Conservation (phyloP, 768 basidiomycete genomes). For the Dendrothele bispora region DNA sequence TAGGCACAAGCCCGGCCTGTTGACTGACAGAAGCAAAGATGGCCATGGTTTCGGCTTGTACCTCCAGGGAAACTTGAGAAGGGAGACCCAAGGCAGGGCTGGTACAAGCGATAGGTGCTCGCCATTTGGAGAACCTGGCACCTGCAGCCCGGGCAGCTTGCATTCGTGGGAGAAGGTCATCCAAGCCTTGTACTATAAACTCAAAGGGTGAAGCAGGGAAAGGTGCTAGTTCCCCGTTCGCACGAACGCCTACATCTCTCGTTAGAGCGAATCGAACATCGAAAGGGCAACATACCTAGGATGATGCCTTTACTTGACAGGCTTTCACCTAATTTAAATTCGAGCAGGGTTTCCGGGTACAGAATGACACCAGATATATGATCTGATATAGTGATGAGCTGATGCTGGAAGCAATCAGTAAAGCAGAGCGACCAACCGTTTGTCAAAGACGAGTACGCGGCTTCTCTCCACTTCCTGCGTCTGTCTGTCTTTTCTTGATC, state of each 20-base stretch:
- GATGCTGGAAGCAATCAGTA: not conserved
- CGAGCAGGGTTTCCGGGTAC: slow-evolving; percentile 46
- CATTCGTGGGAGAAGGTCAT: slow-evolving; percentile 40
- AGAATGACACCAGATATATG: slow-evolving; percentile 54
- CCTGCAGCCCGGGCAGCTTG: slow-evolving; percentile 43
- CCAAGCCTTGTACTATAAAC: slow-evolving; percentile 50
- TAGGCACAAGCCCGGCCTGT: slow-evolving; percentile 50
- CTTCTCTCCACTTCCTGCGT: slow-evolving; percentile 43
- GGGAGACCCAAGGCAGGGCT: slow-evolving; percentile 34
- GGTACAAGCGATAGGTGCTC: slow-evolving; percentile 48
- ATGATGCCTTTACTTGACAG: slow-evolving; percentile 46
- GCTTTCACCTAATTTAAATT: slow-evolving; percentile 47
- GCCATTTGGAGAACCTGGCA: slow-evolving; percentile 53
- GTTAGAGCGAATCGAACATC: too few relatives aligned
- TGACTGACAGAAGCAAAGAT: slow-evolving; percentile 52
- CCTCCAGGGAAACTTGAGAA: slow-evolving; percentile 39
- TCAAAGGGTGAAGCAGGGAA: slow-evolving; percentile 44
- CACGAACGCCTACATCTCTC: slow-evolving; percentile 50
- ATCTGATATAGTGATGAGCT: slow-evolving; percentile 24
- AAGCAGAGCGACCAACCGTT: slow-evolving; percentile 28
- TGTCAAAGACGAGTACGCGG: slow-evolving; percentile 40
- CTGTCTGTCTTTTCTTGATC: slow-evolving; percentile 38
- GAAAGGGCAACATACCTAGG: too few relatives aligned
- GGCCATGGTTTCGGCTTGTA: slow-evolving; percentile 46
- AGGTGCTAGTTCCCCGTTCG: slow-evolving; percentile 48